Evolutionary conservation across 116 monocot species (phyloP).

Genomic region (Cymodocea nodosa): DNA sequence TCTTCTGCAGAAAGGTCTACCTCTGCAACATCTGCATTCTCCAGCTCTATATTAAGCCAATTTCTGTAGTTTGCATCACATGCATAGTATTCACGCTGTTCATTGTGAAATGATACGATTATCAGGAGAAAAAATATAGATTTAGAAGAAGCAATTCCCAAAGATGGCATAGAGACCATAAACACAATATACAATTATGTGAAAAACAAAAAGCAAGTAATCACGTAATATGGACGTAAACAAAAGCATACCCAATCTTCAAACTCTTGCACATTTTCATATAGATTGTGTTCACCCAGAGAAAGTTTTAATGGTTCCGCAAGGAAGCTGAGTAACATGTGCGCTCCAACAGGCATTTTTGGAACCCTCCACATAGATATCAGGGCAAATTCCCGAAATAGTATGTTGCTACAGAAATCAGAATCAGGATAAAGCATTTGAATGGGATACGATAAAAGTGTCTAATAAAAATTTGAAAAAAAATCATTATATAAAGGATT

Average conservation of each 20-base stretch:
- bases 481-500: too few relatives aligned
- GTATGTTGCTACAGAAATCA: conserved; percentile 53
- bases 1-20: conserved; percentile 72
- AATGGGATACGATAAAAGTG: not conserved
- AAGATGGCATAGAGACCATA: not conserved
- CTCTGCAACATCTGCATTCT: conserved; percentile 56
- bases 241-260: conserved; percentile 81
- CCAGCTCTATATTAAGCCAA: conserved; percentile 84
- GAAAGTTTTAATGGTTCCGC: conserved; percentile 81
- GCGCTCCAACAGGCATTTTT: conserved; percentile 87
- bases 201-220: not conserved
- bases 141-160: not conserved
- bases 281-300: conserved; percentile 42
- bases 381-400: conserved; percentile 94
- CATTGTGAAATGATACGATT: conserved; percentile 5
- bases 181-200: not conserved
- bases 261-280: conserved; percentile 72
- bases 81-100: conserved; percentile 75
- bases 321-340: conserved; percentile 83
- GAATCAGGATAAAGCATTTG: not conserved
- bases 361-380: conserved; percentile 98
- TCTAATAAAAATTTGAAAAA: not conserved
- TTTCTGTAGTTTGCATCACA: conserved; percentile 94
- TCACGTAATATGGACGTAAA: not conserved
- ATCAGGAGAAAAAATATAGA: not conserved